phyloP scores from a whole-genome alignment of 352 stramenopile species.

The Phytophthora cryptogea region DNA sequence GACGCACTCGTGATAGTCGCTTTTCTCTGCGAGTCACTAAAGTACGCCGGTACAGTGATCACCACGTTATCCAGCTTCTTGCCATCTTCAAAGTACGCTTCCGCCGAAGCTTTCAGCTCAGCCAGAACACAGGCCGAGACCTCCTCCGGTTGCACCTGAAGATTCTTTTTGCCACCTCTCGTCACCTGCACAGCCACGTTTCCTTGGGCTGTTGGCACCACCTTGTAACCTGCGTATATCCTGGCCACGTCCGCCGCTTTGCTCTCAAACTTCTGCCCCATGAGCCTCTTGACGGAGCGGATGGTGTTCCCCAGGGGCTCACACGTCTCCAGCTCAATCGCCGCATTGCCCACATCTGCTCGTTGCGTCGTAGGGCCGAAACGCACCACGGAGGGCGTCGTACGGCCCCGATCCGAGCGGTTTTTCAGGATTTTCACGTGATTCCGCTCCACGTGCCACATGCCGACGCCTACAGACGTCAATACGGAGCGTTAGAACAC shows the following conservation, averaged over 20 bases:
- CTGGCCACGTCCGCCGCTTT: constrained; percentile 62
- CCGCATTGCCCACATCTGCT: constrained; percentile 57
- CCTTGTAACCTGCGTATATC: constrained; percentile 56
- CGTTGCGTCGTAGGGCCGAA: constrained; percentile 58
- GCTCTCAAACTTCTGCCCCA: constrained; percentile 71
- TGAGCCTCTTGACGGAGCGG: constrained; percentile 81
- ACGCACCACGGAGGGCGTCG: constrained; percentile 80
- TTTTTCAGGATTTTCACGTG: constrained; percentile 89
- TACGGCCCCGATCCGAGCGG: constrained; percentile 57
- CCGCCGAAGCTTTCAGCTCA: constrained; percentile 74
- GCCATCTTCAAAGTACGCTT: constrained; percentile 62
- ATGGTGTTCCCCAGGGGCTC: constrained; percentile 72
- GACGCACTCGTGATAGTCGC: constrained; percentile 87
- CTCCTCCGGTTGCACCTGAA: constrained; percentile 65
- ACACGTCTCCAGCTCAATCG: constrained; percentile 53
- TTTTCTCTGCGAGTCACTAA: constrained; percentile 90
- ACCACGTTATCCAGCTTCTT: constrained; percentile 75
- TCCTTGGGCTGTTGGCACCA: constrained; percentile 57
- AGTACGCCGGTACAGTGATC: constrained; percentile 93
- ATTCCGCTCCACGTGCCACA: constrained; percentile 82
- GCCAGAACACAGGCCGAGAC: constrained; percentile 63
- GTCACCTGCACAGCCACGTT: constrained; percentile 58
- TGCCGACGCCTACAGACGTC: constrained; percentile 52
- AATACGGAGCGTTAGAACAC: background rate
- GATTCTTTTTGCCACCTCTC: constrained; percentile 30